Conservation (phyloP, 805 yeast species). For the Pichia deserticola region DNA sequence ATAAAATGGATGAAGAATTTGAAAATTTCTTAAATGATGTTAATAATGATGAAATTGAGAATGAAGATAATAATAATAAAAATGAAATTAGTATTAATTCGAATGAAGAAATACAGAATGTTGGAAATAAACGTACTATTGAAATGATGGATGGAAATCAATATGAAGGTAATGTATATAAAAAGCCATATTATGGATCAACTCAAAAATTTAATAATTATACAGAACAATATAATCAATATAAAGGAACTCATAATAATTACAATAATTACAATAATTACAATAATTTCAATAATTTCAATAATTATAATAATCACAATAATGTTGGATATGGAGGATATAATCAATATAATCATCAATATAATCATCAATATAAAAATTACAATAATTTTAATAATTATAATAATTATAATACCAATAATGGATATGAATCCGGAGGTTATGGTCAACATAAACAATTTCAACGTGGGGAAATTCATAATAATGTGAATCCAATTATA, state of each 20-base stretch:
- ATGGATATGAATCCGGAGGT: background rate
- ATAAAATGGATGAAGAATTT: slow-evolving; percentile 39
- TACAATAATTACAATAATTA: too few species aligned
- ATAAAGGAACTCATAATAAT: too few species aligned
- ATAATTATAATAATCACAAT: background rate
- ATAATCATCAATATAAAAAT: background rate
- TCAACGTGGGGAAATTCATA: slow-evolving; percentile 1
- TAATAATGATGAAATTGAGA: slow-evolving; percentile 25
- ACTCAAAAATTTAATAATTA: too few species aligned
- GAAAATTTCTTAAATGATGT: slow-evolving; percentile 45
- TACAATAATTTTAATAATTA: background rate
- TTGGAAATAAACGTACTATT: background rate
- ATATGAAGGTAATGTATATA: background rate
- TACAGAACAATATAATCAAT: too few species aligned
- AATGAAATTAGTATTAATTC: background rate
- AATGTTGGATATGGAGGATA: background rate
- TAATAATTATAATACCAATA: background rate
- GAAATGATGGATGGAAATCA: background rate
- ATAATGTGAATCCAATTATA: background rate
- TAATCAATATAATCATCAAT: background rate
- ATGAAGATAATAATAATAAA: background rate
- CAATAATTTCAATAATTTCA: too few species aligned
- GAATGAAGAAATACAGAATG: too few species aligned
- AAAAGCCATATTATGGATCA: too few species aligned
- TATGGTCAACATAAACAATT: background rate